phyloP scores from a whole-genome alignment of 768 basidiomycete species.

The Psilocybe cubensis region DNA sequence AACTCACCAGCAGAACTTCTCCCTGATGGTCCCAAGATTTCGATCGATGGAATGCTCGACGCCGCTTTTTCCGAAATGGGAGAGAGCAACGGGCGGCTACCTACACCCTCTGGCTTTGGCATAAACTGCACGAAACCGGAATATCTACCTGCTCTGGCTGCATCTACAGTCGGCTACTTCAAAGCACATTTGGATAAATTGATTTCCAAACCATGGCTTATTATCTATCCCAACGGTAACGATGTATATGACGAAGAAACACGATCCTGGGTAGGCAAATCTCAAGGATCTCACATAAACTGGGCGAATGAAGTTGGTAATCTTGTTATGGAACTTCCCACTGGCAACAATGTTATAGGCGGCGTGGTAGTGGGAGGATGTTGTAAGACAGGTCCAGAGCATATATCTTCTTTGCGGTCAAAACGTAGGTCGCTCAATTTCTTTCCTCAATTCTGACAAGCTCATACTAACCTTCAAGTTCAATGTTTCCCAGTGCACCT shows the following conservation, averaged over 20 bases:
- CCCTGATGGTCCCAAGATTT: conserved; percentile 24
- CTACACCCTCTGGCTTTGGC: conserved; percentile 59
- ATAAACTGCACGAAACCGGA: conserved; percentile 71
- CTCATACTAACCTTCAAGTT: background rate
- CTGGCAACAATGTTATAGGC: background rate
- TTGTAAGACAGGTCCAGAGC: background rate
- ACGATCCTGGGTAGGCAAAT: conserved; percentile 42
- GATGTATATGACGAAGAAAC: conserved; percentile 53
- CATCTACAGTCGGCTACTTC: conserved; percentile 33
- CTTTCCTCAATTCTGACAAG: too few relatives aligned
- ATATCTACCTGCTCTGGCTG: conserved; percentile 43
- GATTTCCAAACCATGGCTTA: conserved; percentile 48
- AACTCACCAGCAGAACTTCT: conserved; percentile 42
- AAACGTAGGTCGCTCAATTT: background rate
- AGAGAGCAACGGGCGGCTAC: conserved; percentile 15
- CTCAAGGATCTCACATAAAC: conserved; percentile 15
- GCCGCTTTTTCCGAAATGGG: conserved; percentile 36
- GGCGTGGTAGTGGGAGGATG: background rate
- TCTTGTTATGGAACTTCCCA: conserved; percentile 21
- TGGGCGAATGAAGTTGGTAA: conserved; percentile 41
- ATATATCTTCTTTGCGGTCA: background rate
- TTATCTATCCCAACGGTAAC: conserved; percentile 77
- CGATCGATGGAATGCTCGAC: conserved; percentile 44
- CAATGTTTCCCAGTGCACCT: background rate
- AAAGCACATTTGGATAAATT: conserved; percentile 13